Base-by-base conservation (phyloP, 2,329 filamentous ascomycete species). In the Sporothrix protearum region DNA sequence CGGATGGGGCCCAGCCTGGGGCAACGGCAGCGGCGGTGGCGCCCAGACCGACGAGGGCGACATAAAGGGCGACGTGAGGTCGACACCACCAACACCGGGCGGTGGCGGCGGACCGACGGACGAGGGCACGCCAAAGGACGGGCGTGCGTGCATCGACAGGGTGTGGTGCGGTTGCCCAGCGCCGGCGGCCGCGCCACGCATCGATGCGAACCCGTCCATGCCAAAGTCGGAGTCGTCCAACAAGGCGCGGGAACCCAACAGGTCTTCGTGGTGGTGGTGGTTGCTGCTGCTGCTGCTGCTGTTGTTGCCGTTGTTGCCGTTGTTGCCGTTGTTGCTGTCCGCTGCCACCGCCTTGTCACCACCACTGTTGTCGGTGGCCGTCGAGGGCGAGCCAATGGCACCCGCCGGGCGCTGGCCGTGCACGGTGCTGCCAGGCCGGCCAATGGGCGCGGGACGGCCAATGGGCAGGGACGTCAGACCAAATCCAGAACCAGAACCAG, bases 171-270 rank as follows among this genome's bases (percentile, higher is more conserved):
- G 66, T 22, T 2, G 57, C 51, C n/a, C n/a, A n/a, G n/a, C 1
- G 68, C n/a, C 39, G 39, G 14, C 2, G 71, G 28, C 2, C 72
- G 68, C 25, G 64, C 71, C 4, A 72, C 76, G 76, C 76, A 77
- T 76, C 0, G 74, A 68, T 28, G 73, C 30, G 45, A 75, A 82
- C 64, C 76, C 80, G 6, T 80, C 79, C 45, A 84, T 82, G 74
- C 81, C 86, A 78, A 84, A 91, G 81, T 84, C 92, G 77, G 80
- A 89, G 77, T 96, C 94, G 73, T 91, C 91, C 63, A 98, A 84
- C 14, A 99, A 84, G 14, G 94, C 96, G 76, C 93, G 94, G 80
- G 95, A 98, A 14, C 96, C 96, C 33, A 99, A 85, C 76, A 96
- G 94, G 73, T 70, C 59, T 12, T 71, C 69, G 30, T 28, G 25